These are phyloP conservation scores for Phaffomyces thermotolerans DNA, from an alignment of 805 yeast genomes.

Conservation along the genomic window DNA sequence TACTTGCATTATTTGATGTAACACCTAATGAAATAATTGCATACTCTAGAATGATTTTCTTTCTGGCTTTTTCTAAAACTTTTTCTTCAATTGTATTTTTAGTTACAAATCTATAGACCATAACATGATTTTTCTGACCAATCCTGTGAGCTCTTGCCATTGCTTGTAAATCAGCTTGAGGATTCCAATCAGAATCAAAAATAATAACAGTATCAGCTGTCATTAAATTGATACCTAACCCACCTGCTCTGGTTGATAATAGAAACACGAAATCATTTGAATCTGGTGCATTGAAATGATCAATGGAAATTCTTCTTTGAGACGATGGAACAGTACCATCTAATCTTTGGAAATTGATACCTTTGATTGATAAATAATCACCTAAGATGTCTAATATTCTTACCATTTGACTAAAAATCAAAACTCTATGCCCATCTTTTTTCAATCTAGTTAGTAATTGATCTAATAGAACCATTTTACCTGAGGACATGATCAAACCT, in stretches of 20 bases:
- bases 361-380: slow-evolving; percentile 83
- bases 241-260: slow-evolving; percentile 96
- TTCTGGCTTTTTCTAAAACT: slow-evolving; percentile 91
- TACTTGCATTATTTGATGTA: slow-evolving; percentile 49
- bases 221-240: slow-evolving; percentile 96
- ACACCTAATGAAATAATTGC: slow-evolving; percentile 96
- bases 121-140: slow-evolving; percentile 98
- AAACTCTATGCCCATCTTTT: slow-evolving; percentile 93
- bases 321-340: slow-evolving; percentile 97
- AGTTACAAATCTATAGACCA: slow-evolving; percentile 95
- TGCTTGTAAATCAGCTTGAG: slow-evolving; percentile 98
- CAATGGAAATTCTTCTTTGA: slow-evolving; percentile 89
- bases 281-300: slow-evolving; percentile 91
- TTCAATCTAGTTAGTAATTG: slow-evolving; percentile 75
- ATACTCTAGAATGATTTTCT: slow-evolving; percentile 96
- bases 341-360: slow-evolving; percentile 80
- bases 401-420: slow-evolving; percentile 96
- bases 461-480: slow-evolving; percentile 95
- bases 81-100: slow-evolving; percentile 98
- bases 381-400: slow-evolving; percentile 92
- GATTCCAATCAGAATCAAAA: slow-evolving; percentile 98
- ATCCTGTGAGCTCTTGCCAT: slow-evolving; percentile 99
- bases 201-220: slow-evolving; percentile 98
- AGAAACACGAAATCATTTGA: slow-evolving; percentile 88
- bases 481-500: slow-evolving; percentile 95